A percentile compares a stretch with the other conserved stretches of the same genome.
Evolutionary conservation across 2,329 filamentous ascomycete genomes (phyloP).

Genomic region (Diaporthe batatas): DNA sequence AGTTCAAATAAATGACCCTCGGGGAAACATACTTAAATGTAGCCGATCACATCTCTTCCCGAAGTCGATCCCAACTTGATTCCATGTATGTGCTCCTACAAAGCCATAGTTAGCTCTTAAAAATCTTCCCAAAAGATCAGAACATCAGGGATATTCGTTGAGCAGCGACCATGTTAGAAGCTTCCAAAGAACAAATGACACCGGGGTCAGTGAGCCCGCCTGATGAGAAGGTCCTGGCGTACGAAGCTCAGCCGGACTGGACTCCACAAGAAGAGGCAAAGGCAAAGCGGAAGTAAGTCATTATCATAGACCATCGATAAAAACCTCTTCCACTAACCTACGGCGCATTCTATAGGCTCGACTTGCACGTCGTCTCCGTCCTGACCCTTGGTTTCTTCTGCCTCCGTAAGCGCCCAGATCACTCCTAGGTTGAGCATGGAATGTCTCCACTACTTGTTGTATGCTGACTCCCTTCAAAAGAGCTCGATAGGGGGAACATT

Average conservation of each 20-base stretch:
- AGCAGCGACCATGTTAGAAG: neutral
- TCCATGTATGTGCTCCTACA: too few species aligned
- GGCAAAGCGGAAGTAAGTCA: conserved; percentile 13
- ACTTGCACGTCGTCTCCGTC: conserved; percentile 6
- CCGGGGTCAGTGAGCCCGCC: neutral
- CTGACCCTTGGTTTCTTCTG: conserved; percentile 19
- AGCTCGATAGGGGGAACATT: conserved; percentile 43
- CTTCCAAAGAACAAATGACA: neutral
- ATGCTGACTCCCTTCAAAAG: neutral
- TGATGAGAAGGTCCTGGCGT: conserved; percentile 7
- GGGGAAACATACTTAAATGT: neutral
- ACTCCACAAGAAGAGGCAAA: conserved; percentile 22
- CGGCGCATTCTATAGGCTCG: neutral
- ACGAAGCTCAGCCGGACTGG: conserved; percentile 7
- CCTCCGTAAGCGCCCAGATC: neutral
- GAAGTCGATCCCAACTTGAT: neutral
- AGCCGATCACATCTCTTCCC: neutral
- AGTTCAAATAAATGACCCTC: neutral
- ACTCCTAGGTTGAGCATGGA: neutral
- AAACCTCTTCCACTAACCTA: neutral
- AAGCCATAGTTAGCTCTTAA: too few species aligned
- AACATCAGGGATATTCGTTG: neutral
- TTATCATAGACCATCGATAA: neutral
- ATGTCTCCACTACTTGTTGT: neutral
- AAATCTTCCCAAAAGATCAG: neutral